phyloP scores from a whole-genome alignment of 148 eudicot species.

The Cornus controversa region DNA sequence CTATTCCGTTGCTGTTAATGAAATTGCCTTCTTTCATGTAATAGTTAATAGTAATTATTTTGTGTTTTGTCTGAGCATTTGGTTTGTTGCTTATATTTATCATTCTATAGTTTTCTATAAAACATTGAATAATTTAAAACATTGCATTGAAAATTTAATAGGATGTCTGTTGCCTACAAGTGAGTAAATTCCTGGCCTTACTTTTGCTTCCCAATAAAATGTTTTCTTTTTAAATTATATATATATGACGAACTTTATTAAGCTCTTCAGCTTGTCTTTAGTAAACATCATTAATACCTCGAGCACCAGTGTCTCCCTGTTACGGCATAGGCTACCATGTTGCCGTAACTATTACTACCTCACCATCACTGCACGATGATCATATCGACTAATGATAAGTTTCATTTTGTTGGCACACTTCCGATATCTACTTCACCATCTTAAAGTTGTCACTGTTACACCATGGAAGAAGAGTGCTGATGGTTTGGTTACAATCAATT shows the following conservation, averaged over 20 bases:
- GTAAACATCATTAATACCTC: neutral
- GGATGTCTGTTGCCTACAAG: neutral
- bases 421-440: neutral
- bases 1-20: no score
- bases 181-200: neutral
- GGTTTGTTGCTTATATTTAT: neutral
- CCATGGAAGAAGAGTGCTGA: neutral
- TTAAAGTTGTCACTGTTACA: neutral
- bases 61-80: neutral
- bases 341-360: neutral
- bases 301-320: neutral
- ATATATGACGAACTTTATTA: neutral
- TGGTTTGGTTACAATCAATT: neutral
- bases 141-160: neutral
- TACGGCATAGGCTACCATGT: neutral
- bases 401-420: neutral
- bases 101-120: no score
- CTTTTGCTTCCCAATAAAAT: no score
- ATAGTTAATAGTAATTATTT: no score
- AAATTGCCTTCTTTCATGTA: neutral
- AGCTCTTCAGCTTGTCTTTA: neutral
- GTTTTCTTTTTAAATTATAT: no score
- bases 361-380: neutral
- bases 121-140: neutral
- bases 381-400: neutral